Evolutionary conservation across 306 rosid genomes (phyloP).

Genomic region (Begonia masoniana): DNA sequence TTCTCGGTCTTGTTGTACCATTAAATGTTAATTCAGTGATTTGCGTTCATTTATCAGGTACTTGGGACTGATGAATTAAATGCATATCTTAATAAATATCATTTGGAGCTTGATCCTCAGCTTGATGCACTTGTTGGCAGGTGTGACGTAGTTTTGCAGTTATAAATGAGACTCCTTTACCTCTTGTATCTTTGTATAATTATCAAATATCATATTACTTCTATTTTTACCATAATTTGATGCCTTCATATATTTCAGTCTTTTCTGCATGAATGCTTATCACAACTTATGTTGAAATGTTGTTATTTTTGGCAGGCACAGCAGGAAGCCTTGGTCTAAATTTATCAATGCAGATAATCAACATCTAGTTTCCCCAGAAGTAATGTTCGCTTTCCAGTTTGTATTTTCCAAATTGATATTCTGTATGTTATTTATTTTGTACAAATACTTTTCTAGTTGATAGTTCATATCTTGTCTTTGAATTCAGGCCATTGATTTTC

Average conservation of each 20-base stretch:
- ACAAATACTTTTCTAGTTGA: background rate
- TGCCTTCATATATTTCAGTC: background rate
- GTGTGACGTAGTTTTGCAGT: constrained; percentile 4
- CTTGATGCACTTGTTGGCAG: constrained; percentile 41
- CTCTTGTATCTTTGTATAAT: background rate
- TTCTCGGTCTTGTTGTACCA: background rate
- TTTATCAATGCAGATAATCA: constrained; percentile 90
- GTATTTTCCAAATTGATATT: background rate
- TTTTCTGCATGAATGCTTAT: no score
- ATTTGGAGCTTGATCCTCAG: constrained; percentile 34
- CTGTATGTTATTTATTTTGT: background rate
- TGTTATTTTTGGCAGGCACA: constrained; percentile 54
- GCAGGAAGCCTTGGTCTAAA: constrained; percentile 95
- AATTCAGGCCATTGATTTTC: constrained; percentile 89
- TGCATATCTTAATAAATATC: constrained; percentile 32
- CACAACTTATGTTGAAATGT: background rate
- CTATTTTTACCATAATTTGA: background rate
- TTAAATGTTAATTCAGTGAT: background rate
- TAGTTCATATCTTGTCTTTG: background rate
- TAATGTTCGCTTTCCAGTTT: constrained; percentile 11
- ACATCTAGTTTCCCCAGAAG: constrained; percentile 96
- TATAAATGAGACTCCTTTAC: background rate
- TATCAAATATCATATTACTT: background rate
- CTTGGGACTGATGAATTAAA: constrained; percentile 37
- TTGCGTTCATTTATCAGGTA: constrained; percentile 15